Conservation (phyloP, 169 alveolate species). For the Plasmodium vinckei region DNA sequence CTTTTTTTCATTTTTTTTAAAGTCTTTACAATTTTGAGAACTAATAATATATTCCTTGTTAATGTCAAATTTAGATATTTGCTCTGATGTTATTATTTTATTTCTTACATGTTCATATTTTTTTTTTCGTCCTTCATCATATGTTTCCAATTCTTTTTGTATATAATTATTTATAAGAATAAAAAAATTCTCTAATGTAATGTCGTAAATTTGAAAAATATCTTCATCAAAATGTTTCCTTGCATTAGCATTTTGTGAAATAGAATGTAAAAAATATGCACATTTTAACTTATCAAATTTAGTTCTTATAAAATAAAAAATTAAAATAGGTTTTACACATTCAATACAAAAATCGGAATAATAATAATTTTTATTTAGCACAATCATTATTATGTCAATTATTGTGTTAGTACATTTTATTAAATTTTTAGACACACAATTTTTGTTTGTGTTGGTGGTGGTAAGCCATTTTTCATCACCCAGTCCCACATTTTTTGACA, state of each 20-base stretch:
- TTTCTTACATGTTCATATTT: neutral
- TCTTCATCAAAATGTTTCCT: neutral
- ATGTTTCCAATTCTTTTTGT: neutral
- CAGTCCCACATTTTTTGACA: too few species aligned
- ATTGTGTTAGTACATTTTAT: neutral
- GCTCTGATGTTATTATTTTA: neutral
- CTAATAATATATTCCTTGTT: too few species aligned
- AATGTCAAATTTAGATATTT: neutral
- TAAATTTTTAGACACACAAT: slow-evolving; percentile 2
- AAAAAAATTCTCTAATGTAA: slow-evolving; percentile 6
- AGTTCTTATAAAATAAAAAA: slow-evolving; percentile 8
- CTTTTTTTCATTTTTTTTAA: neutral
- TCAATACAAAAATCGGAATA: slow-evolving; percentile 40
- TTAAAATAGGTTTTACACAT: slow-evolving; percentile 27
- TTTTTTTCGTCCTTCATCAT: neutral
- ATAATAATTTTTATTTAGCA: slow-evolving; percentile 6
- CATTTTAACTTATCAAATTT: neutral
- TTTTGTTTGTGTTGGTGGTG: too few species aligned
- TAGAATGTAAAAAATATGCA: neutral
- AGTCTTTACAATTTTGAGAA: too few species aligned
- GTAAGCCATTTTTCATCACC: neutral
- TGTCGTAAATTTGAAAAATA: neutral
- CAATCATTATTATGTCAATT: slow-evolving; percentile 19
- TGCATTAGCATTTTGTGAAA: slow-evolving; percentile 9
- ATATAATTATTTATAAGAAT: slow-evolving; percentile 7